Base-by-base conservation (phyloP, 345 rosid species). In the Diplotaxis tenuifolia region DNA sequence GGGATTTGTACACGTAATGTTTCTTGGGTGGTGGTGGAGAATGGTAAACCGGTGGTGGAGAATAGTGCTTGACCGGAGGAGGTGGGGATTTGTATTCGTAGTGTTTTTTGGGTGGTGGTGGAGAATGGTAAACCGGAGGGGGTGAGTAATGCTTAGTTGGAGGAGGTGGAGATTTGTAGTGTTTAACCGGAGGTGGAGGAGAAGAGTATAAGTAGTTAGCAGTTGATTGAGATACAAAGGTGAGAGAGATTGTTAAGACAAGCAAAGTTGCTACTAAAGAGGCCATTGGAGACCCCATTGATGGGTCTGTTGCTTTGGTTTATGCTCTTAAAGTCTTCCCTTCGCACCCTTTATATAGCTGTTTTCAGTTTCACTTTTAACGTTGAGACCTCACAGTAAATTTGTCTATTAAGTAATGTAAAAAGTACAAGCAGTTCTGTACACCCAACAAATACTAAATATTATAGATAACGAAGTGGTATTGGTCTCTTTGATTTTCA, bases 211-310 rank as follows among this genome's bases (percentile, higher is more conserved):
- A 29, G 64, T 78, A 78, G 61, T 78, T 73, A 47, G 81, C 81
- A 1, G 59, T 38, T 55, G 81, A 59, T 22, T 73, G 54, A 54
- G 78, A 61, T 4, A 68, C 78, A 67, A 68, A 67, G 40, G 67
- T 49, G 57, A 77, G 73, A 53, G 78, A 78, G 64, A 78, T 42
- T 54, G 74, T 66, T 21, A 78, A 53, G 27, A 67, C 74, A 54
- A 78, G 70, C 65, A 78, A 55, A 67, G 77, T 28, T 72, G 77
- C 38, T n/a, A 62, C 68, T 23, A 73, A 60, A 73, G 78, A 73
- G 47, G 81, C 74, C 82, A 73, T 68, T 63, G 81, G 74, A 62
- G 78, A 73, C 81, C 78, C 49, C 78, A 78, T 78, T 68, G 61
- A 16, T 60, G 71, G 67, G 29, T 61, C 21, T 66, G 55, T 28